phyloP scores from a whole-genome alignment of 1,284 basidiomycete species.

The Takashimella tepidaria region DNA sequence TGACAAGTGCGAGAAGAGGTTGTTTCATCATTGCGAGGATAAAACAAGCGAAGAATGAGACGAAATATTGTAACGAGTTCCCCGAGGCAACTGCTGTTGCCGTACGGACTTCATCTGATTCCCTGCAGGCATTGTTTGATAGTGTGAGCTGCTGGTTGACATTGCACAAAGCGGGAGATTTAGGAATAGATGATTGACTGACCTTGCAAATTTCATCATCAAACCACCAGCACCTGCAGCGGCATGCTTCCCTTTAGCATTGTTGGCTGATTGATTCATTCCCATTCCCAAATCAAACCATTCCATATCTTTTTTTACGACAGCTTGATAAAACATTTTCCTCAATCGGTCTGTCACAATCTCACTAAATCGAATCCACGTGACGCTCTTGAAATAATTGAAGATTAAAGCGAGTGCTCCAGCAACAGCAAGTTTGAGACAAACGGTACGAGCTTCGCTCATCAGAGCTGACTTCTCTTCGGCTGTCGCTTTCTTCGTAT shows the following conservation, averaged over 20 bases:
- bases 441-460: constrained; percentile 56
- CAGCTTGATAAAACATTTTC: constrained; percentile 62
- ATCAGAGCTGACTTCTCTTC: constrained; percentile 57
- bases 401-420: constrained; percentile 65
- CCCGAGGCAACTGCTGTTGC: constrained; percentile 75
- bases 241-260: constrained; percentile 51
- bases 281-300: constrained; percentile 87
- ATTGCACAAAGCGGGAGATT: too few species aligned
- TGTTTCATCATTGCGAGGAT: constrained; percentile 74
- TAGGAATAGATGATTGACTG: constrained; percentile 32
- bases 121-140: constrained; percentile 54
- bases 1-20: constrained; percentile 81
- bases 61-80: constrained; percentile 70
- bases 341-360: constrained; percentile 67
- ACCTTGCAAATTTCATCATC: constrained; percentile 91
- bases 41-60: constrained; percentile 73
- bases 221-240: constrained; percentile 80
- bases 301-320: constrained; percentile 67
- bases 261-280: constrained; percentile 55
- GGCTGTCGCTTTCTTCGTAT: constrained; percentile 29
- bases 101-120: constrained; percentile 87
- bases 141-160: not conserved
- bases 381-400: constrained; percentile 65
- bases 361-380: constrained; percentile 89
- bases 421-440: constrained; percentile 66